Percentiles rank a stretch among this genome's conserved stretches.
Evolutionary conservation across 257 asterid genomes (phyloP).

Genomic region (Nicotiana tabacum): DNA sequence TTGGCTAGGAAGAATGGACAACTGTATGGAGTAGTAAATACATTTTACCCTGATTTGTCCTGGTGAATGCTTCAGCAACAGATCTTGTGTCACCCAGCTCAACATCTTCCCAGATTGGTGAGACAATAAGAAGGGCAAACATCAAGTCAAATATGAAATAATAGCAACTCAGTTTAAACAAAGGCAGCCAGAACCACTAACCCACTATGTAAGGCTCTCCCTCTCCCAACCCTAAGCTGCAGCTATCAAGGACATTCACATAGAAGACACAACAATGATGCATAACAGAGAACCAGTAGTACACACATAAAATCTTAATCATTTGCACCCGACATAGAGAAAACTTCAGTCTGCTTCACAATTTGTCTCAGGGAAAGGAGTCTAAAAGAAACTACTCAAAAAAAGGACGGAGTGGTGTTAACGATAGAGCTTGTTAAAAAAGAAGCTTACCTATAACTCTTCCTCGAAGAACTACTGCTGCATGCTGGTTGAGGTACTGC

Average conservation of each 20-base stretch:
- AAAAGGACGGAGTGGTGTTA: not conserved
- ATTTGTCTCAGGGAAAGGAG: not conserved
- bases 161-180: not conserved
- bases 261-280: not conserved
- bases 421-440: not conserved
- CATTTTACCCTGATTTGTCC: slow-evolving; percentile 64
- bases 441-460: slow-evolving; percentile 65
- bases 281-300: slow-evolving; percentile 1
- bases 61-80: slow-evolving; percentile 92
- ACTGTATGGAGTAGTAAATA: slow-evolving; percentile 10
- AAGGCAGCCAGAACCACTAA: slow-evolving; percentile 1
- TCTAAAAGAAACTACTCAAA: not conserved
- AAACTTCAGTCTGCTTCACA: slow-evolving; percentile 1
- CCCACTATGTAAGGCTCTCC: not conserved
- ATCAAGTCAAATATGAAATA: slow-evolving; percentile 10
- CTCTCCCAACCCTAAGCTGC: not conserved
- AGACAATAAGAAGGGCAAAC: slow-evolving; percentile 19
- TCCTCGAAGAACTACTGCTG: slow-evolving; percentile 98
- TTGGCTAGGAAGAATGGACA: not conserved
- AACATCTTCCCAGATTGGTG: slow-evolving; percentile 47
- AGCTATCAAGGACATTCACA: not conserved
- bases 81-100: slow-evolving; percentile 74
- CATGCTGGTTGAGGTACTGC: slow-evolving; percentile 89
- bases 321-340: slow-evolving; percentile 7
- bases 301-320: not conserved